Percentiles rank a stretch among this genome's conserved stretches.
Evolutionary conservation across 305 asterid genomes (phyloP).

Genomic region (Caryopteris hybrid): DNA sequence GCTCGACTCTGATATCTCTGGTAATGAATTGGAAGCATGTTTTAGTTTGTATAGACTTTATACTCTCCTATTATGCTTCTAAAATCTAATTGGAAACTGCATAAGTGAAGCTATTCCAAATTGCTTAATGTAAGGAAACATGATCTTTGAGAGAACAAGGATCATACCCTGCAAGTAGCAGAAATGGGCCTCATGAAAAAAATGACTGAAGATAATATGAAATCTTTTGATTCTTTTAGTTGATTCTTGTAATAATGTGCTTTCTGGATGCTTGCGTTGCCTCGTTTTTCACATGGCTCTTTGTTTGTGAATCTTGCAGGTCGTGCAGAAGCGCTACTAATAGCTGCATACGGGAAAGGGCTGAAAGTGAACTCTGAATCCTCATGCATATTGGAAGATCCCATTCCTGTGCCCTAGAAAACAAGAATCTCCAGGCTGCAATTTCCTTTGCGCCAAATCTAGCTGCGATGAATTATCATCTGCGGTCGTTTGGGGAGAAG

Average conservation of each 20-base stretch:
- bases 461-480: background rate
- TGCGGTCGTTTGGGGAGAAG: background rate
- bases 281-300: background rate
- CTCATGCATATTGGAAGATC: conserved; percentile 25
- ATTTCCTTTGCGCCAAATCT: background rate
- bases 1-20: background rate
- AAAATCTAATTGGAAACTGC: background rate
- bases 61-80: background rate
- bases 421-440: conserved; percentile 9
- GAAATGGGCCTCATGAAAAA: background rate
- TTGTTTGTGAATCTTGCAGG: conserved; percentile 43
- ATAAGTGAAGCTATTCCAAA: background rate
- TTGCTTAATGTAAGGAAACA: conserved; percentile 1
- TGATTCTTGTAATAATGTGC: background rate
- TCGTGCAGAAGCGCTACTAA: conserved; percentile 89
- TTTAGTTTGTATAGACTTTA: background rate
- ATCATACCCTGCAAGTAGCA: background rate
- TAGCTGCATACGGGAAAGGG: conserved; percentile 89
- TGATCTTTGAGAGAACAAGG: background rate
- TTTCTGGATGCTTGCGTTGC: background rate
- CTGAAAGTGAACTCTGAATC: conserved; percentile 30
- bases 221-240: background rate
- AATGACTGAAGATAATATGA: background rate
- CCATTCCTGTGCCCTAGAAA: conserved; percentile 15
- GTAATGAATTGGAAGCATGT: conserved; percentile 3